Conservation (phyloP, 768 basidiomycete genomes). For the Collybiopsis luxurians region DNA sequence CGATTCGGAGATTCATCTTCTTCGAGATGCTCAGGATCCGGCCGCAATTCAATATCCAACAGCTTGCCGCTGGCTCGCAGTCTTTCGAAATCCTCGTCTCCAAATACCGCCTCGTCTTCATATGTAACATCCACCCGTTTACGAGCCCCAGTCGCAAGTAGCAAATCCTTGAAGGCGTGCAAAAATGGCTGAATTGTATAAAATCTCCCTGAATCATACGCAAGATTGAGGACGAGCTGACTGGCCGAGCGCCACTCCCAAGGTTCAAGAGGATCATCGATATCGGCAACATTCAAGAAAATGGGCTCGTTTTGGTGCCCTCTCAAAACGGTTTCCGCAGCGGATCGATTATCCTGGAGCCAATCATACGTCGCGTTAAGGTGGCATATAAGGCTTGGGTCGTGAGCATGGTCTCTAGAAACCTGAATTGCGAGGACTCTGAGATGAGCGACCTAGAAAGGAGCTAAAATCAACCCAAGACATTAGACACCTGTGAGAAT, state of each 20-base stretch:
- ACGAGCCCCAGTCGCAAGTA: constrained; percentile 30
- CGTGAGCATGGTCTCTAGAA: constrained; percentile 19
- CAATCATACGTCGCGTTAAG: constrained; percentile 42
- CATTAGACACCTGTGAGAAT: not conserved
- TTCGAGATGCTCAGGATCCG: not conserved
- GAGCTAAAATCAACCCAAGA: not conserved
- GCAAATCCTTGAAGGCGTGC: constrained; percentile 26
- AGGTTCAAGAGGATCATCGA: constrained; percentile 18
- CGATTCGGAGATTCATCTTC: not conserved
- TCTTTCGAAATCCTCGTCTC: constrained; percentile 25
- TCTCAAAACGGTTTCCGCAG: constrained; percentile 17
- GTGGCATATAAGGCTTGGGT: constrained; percentile 31
- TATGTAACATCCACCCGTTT: constrained; percentile 16
- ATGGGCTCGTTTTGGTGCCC: constrained; percentile 21
- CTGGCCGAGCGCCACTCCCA: constrained; percentile 40
- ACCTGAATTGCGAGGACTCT: constrained; percentile 27
- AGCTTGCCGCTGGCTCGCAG: constrained; percentile 29
- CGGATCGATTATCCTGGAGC: constrained; percentile 28
- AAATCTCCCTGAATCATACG: constrained; percentile 23
- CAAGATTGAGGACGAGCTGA: constrained; percentile 35
- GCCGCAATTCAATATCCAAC: constrained; percentile 35
- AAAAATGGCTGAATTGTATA: constrained; percentile 34
- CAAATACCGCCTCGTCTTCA: not conserved
- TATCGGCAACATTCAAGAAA: constrained; percentile 48
- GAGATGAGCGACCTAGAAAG: constrained; percentile 39